A percentile compares a stretch with the other conserved stretches of the same genome.
Evolutionary conservation across 306 rosid genomes (phyloP).

Genomic region (Dryas octopetala): DNA sequence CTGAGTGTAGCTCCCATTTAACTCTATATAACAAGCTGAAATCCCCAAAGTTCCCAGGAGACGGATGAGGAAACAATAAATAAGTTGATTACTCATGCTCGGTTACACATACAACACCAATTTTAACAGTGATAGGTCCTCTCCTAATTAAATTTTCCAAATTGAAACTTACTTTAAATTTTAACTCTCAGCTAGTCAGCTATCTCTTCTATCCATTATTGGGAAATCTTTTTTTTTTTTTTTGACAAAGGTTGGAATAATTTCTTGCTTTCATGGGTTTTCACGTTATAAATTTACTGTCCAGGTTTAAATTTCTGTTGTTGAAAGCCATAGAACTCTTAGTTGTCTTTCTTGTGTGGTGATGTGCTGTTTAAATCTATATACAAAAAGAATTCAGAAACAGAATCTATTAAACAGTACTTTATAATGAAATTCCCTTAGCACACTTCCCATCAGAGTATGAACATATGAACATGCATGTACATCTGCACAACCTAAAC

Average conservation of each 20-base stretch:
- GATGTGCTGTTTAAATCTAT: not conserved
- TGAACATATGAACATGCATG: not conserved
- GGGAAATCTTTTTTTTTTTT: not conserved
- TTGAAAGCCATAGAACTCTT: not conserved
- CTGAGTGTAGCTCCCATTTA: not conserved
- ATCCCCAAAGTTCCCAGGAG: not conserved
- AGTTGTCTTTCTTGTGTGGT: not conserved
- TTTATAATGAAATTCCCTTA: not conserved
- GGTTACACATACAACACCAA: not conserved
- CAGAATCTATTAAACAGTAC: not conserved
- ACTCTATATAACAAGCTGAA: not conserved
- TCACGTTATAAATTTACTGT: not conserved
- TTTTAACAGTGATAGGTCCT: not conserved
- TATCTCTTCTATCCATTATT: not conserved
- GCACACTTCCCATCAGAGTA: too few relatives aligned
- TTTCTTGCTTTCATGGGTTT: not conserved
- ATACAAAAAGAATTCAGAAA: not conserved
- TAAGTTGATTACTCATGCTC: not conserved
- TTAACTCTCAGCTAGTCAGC: not conserved
- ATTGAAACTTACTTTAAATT: too few relatives aligned
- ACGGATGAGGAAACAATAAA: not conserved
- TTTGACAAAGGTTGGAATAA: not conserved
- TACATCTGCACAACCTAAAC: not conserved
- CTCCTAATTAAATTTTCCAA: not conserved
- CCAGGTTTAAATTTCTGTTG: not conserved